Percentiles rank a stretch among this genome's conserved stretches.
Conservation (phyloP, 1,284 basidiomycete genomes). For the Ustilago xerochloae region DNA sequence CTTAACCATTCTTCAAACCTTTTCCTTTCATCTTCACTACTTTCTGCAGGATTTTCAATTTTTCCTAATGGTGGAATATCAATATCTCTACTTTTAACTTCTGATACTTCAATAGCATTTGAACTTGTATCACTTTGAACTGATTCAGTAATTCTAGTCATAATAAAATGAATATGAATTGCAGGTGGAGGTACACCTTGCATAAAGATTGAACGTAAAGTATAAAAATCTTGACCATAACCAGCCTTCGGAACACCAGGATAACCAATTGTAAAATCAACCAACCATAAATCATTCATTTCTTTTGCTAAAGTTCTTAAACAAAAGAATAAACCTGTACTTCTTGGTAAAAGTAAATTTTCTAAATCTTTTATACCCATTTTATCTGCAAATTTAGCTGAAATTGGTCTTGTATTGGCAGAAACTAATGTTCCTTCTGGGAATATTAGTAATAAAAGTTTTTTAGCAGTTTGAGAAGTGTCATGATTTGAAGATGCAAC, state of each 20-base stretch:
- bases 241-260: slow-evolving; percentile 75
- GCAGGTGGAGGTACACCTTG: slow-evolving; percentile 83
- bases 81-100: slow-evolving; percentile 4
- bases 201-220: slow-evolving; percentile 85
- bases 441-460: slow-evolving; percentile 60
- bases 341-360: slow-evolving; percentile 85
- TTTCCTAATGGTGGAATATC: slow-evolving; percentile 35
- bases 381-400: slow-evolving; percentile 61
- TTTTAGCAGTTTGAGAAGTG: slow-evolving; percentile 18
- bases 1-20: slow-evolving; percentile 86
- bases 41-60: slow-evolving; percentile 54
- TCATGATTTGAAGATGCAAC: slow-evolving; percentile 33
- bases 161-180: slow-evolving; percentile 77
- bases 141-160: slow-evolving; percentile 29
- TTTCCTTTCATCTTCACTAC: slow-evolving; percentile 76
- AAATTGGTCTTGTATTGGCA: slow-evolving; percentile 45
- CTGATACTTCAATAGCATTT: slow-evolving; percentile 11
- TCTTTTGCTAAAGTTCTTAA: slow-evolving; percentile 82
- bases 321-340: slow-evolving; percentile 88
- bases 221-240: slow-evolving; percentile 85
- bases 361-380: slow-evolving; percentile 76
- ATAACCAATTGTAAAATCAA: slow-evolving; percentile 82
- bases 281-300: slow-evolving; percentile 79
- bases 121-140: slow-evolving; percentile 11
- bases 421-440: slow-evolving; percentile 64